Evolutionary conservation across 805 yeast genomes (phyloP).

Genomic region (Saccharomycopsis sp.): DNA sequence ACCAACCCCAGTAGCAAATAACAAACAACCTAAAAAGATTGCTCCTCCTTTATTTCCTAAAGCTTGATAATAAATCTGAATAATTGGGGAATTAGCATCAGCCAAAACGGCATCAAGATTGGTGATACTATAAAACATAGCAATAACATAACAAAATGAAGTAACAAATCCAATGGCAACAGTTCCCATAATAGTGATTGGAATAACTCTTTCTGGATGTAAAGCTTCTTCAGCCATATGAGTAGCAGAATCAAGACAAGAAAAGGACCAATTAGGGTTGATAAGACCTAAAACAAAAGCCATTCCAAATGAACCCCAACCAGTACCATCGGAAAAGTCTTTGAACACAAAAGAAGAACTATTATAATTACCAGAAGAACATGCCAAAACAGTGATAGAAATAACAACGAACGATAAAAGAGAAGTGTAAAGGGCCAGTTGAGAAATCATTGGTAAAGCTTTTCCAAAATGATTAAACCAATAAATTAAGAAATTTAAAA

Average conservation of each 20-base stretch:
- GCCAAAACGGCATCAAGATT: conserved; percentile 37
- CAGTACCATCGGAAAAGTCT: conserved; percentile 44
- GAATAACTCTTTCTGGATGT: conserved; percentile 48
- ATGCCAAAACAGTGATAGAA: conserved; percentile 41
- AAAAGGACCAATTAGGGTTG: conserved; percentile 61
- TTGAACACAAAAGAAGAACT: conserved; percentile 42
- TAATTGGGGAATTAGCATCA: conserved; percentile 38
- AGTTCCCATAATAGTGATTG: conserved; percentile 51
- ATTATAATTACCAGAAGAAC: conserved; percentile 43
- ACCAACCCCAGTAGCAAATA: conserved; percentile 44
- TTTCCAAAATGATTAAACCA: conserved; percentile 41
- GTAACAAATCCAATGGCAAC: conserved; percentile 60
- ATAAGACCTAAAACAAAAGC: conserved; percentile 63
- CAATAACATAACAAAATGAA: conserved; percentile 39
- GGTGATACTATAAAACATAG: conserved; percentile 49
- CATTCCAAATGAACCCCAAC: conserved; percentile 48
- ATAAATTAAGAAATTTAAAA: conserved; percentile 32
- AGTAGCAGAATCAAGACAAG: conserved; percentile 60
- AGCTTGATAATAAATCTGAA: conserved; percentile 55
- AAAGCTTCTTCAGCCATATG: conserved; percentile 61
- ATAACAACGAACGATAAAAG: conserved; percentile 42
- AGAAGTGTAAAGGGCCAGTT: conserved; percentile 40
- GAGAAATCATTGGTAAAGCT: conserved; percentile 41
- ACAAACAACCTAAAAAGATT: conserved; percentile 35
- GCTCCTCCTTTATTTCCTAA: conserved; percentile 44